These are phyloP conservation scores for Isatis lusitanica DNA, from an alignment of 441 rosid genomes.

Conservation along the genomic window DNA sequence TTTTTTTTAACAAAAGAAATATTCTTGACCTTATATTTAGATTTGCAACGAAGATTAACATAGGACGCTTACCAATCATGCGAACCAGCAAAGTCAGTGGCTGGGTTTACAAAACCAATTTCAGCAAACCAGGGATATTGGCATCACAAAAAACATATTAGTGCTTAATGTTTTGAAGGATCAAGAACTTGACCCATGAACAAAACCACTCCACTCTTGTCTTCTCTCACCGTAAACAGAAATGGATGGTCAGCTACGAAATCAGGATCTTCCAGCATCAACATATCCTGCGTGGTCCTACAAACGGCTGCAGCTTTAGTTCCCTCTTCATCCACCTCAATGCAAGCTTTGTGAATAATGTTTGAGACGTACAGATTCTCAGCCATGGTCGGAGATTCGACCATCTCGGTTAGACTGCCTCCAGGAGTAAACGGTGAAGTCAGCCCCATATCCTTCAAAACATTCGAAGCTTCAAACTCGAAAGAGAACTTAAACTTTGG, in stretches of 20 bases:
- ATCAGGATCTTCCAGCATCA: conserved; percentile 12
- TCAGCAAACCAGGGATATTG: too few relatives aligned
- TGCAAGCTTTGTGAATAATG: conserved; percentile 62
- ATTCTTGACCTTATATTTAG: too few relatives aligned
- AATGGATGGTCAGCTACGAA: conserved; percentile 78
- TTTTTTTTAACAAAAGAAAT: too few relatives aligned
- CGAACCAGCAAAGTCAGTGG: too few relatives aligned
- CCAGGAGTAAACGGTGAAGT: conserved; percentile 45
- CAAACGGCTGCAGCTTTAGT: conserved; percentile 63
- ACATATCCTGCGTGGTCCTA: too few relatives aligned
- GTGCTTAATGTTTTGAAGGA: conserved; percentile 34
- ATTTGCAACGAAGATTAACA: too few relatives aligned
- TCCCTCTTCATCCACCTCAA: conserved; percentile 80
- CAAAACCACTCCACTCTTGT: too few relatives aligned
- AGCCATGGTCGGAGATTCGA: conserved; percentile 38
- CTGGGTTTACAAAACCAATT: too few relatives aligned
- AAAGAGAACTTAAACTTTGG: conserved; percentile 64
- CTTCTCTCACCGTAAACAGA: too few relatives aligned
- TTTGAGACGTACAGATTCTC: conserved; percentile 46
- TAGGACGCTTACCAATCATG: too few relatives aligned
- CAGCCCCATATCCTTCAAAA: conserved; percentile 56
- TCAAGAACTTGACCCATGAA: conserved; percentile 67
- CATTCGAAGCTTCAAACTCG: conserved; percentile 53
- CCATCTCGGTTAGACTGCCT: conserved; percentile 65
- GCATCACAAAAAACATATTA: too few relatives aligned